Percentiles rank a stretch among this genome's conserved stretches.
Evolutionary conservation across 1,284 basidiomycete genomes (phyloP).

Genomic region (Tranzscheliella williamsii): DNA sequence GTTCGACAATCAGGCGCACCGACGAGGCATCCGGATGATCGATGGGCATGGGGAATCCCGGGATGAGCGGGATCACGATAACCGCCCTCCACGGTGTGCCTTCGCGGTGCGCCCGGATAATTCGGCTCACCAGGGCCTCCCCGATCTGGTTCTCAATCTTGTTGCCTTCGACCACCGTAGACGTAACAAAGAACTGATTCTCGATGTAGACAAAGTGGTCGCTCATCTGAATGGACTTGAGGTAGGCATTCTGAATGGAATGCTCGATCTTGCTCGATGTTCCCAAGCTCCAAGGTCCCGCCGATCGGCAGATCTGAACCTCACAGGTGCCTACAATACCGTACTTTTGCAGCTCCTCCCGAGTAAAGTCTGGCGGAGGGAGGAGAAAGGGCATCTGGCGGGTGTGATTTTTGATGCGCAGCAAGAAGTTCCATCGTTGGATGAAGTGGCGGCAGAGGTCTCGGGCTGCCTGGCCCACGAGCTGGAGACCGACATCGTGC

Average conservation of each 20-base stretch:
- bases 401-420: conserved; percentile 72
- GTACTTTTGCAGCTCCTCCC: conserved; percentile 76
- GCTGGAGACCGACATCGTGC: conserved; percentile 95
- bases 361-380: conserved; percentile 88
- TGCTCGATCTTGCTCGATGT: conserved; percentile 83
- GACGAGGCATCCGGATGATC: conserved; percentile 90
- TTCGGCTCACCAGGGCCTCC: conserved; percentile 87
- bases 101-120: conserved; percentile 84
- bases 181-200: conserved; percentile 98
- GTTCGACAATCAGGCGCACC: conserved; percentile 65
- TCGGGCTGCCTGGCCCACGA: conserved; percentile 93
- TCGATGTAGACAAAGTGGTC: conserved; percentile 74
- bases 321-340: conserved; percentile 95
- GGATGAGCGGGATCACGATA: conserved; percentile 87
- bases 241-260: conserved; percentile 92
- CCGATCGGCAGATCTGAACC: conserved; percentile 92
- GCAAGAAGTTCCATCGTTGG: conserved; percentile 70
- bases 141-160: conserved; percentile 91
- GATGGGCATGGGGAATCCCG: conserved; percentile 90
- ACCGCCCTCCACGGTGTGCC: conserved; percentile 86
- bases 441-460: conserved; percentile 95
- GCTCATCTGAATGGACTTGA: conserved; percentile 87
- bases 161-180: conserved; percentile 83
- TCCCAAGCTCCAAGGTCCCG: conserved; percentile 94
- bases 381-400: conserved; percentile 90